These are phyloP conservation scores for Dactylorhiza incarnata DNA, from an alignment of 106 monocot genomes.

Conservation along the genomic window DNA sequence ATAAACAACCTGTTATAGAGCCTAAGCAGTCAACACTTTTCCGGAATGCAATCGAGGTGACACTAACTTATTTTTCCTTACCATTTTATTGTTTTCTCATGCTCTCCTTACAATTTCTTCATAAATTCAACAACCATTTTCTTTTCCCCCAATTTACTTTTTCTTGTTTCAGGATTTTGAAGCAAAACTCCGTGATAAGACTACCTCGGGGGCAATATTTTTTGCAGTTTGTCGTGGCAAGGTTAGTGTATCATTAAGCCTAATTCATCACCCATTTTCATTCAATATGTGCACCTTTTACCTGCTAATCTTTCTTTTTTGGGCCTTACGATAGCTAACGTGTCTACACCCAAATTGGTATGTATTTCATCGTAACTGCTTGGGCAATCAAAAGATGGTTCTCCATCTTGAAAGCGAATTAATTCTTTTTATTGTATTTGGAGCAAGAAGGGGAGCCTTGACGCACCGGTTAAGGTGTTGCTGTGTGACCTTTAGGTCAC, in stretches of 20 bases:
- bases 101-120: not conserved
- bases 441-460: too few relatives aligned
- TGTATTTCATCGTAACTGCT: not conserved
- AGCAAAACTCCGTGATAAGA: conserved; percentile 47
- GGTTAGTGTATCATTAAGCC: conserved; percentile 22
- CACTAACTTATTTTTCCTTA: not conserved
- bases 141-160: not conserved
- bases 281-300: not conserved
- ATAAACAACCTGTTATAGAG: conserved; percentile 94
- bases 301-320: not conserved
- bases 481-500: too few relatives aligned
- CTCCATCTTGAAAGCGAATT: too few relatives aligned
- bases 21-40: conserved; percentile 86
- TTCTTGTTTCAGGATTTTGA: conserved; percentile 74
- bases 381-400: too few relatives aligned
- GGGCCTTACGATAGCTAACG: not conserved
- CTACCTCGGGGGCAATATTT: conserved; percentile 81
- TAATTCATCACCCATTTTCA: not conserved
- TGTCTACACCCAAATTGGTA: not conserved
- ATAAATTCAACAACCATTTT: not conserved
- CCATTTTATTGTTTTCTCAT: not conserved
- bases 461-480: too few relatives aligned
- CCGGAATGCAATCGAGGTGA: conserved; percentile 75
- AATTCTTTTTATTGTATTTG: too few relatives aligned
- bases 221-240: conserved; percentile 99